Percentiles rank a stretch among this genome's conserved stretches.
These are phyloP conservation scores for Aeschynomene evenia DNA, from an alignment of 306 rosid genomes.

Conservation along the genomic window DNA sequence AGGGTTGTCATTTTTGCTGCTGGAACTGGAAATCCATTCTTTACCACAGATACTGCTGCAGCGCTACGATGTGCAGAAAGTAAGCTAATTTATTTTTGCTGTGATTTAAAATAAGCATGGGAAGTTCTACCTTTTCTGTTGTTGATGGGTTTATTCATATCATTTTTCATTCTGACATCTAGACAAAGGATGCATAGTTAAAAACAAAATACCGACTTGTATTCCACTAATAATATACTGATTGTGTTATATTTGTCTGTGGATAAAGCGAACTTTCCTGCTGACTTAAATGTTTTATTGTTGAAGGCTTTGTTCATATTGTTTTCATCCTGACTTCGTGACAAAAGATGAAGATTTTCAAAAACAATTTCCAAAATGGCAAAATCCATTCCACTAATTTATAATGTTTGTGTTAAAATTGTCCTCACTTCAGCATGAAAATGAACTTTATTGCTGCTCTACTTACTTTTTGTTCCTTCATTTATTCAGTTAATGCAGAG, in stretches of 20 bases:
- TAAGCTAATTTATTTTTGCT: slow-evolving; percentile 37
- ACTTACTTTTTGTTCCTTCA: slow-evolving; percentile 13
- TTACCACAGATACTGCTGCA: slow-evolving; percentile 96
- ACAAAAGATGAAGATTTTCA: slow-evolving; percentile 1
- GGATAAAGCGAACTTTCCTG: not conserved
- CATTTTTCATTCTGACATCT: not conserved
- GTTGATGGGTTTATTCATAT: not conserved
- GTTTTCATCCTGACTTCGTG: slow-evolving; percentile 9
- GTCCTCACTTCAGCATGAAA: not conserved
- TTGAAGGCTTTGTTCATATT: not conserved
- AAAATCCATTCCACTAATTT: not conserved
- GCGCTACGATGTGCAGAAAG: slow-evolving; percentile 98
- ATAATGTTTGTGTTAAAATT: not conserved
- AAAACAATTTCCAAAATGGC: not conserved
- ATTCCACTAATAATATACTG: not conserved
- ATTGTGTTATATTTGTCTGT: not conserved
- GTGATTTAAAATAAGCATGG: not conserved
- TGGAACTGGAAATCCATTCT: slow-evolving; percentile 97
- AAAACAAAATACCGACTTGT: not conserved
- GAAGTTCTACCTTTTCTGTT: not conserved
- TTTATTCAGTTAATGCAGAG: slow-evolving; percentile 81
- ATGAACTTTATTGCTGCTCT: slow-evolving; percentile 10
- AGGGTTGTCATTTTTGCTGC: slow-evolving; percentile 98
- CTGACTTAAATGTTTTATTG: not conserved
- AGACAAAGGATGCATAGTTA: not conserved